phyloP scores from a whole-genome alignment of 2,329 filamentous ascomycete genomes.

The Alternaria viburni region DNA sequence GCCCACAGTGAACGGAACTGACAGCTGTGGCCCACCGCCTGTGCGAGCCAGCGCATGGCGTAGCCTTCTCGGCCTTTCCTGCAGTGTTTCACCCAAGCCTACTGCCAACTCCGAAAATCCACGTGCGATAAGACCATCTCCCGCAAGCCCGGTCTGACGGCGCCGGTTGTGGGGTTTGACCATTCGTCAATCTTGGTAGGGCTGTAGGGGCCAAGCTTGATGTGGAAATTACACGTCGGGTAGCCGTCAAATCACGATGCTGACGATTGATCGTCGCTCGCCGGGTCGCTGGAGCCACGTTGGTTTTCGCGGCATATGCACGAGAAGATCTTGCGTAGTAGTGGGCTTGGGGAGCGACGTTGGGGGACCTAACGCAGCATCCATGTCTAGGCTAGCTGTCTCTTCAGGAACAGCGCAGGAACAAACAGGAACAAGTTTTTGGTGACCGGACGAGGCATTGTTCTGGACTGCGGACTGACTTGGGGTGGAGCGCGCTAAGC shows the following conservation, averaged over 20 bases:
- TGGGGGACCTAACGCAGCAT: constrained; percentile 13
- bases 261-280: constrained; percentile 8
- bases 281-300: constrained; percentile 24
- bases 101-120: constrained; percentile 14
- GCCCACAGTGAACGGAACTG: constrained; percentile 5
- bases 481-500: constrained; percentile 4
- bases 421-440: constrained; percentile 21
- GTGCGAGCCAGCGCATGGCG: constrained; percentile 15
- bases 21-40: constrained; percentile 12
- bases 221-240: constrained; percentile 25
- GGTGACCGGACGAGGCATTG: constrained; percentile 5
- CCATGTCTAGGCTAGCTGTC: constrained; percentile 15
- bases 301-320: constrained; percentile 19
- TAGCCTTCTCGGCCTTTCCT: constrained; percentile 10
- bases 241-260: constrained; percentile 15
- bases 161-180: constrained; percentile 11
- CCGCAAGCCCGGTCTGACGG: constrained; percentile 19
- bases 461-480: constrained; percentile 14
- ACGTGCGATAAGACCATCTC: constrained; percentile 24
- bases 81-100: constrained; percentile 22
- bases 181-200: constrained; percentile 17
- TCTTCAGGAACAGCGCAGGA: constrained; percentile 25
- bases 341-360: constrained; percentile 10
- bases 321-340: constrained; percentile 10
- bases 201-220: constrained; percentile 16